Conservation (phyloP, 1,284 basidiomycete species). For the Naganishia sp. region DNA sequence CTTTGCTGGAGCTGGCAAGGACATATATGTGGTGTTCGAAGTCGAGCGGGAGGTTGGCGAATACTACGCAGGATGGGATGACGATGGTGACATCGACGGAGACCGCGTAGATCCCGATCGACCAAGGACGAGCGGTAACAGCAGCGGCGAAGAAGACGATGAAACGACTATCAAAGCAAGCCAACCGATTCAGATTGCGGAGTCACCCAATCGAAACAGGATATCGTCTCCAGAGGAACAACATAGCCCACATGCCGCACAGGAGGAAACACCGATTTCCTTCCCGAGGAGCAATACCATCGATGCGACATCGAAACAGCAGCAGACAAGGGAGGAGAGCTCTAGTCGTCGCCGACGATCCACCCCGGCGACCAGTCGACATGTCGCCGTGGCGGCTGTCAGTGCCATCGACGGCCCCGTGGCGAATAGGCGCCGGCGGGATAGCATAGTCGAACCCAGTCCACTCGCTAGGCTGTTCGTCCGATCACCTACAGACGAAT, state of each 20-base stretch:
- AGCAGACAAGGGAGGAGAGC: not conserved
- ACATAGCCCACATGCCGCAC: not conserved
- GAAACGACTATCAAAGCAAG: constrained; percentile 26
- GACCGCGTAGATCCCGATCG: constrained; percentile 18
- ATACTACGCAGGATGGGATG: constrained; percentile 51
- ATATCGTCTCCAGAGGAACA: not conserved
- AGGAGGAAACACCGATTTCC: constrained; percentile 1
- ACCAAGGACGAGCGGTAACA: not conserved
- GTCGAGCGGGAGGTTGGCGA: constrained; percentile 66
- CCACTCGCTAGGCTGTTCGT: constrained; percentile 52
- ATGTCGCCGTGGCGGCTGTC: constrained; percentile 6
- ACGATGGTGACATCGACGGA: constrained; percentile 59
- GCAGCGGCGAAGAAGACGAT: constrained; percentile 36
- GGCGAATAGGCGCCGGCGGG: constrained; percentile 36
- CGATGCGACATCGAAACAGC: not conserved
- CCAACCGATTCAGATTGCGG: constrained; percentile 24
- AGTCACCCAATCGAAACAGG: constrained; percentile 8
- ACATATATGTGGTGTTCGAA: constrained; percentile 80
- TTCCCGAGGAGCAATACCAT: constrained; percentile 29
- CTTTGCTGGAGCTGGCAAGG: constrained; percentile 66
- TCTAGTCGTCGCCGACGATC: constrained; percentile 22
- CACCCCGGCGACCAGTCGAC: constrained; percentile 11
- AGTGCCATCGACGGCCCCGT: not conserved
- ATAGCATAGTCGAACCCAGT: constrained; percentile 48
- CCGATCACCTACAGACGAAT: constrained; percentile 30